Evolutionary conservation across 2,329 filamentous ascomycete genomes (phyloP), one percentile per base, ranked within the genome.

Genomic region (Chrysosporium queenslandicum): DNA sequence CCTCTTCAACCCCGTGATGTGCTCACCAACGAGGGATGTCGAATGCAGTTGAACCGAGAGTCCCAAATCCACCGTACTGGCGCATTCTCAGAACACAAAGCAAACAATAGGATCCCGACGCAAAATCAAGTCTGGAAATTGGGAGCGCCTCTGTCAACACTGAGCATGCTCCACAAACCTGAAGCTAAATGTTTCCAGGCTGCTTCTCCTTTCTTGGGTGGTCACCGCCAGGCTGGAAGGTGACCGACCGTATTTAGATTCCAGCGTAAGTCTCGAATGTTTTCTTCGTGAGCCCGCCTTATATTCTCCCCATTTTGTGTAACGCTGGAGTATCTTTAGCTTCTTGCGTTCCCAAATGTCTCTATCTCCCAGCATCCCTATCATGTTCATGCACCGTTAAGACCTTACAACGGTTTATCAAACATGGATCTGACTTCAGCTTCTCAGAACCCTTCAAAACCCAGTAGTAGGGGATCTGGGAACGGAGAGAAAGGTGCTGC

Each of bases 351-450:
- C 40, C 40, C 37, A 42, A 25, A 48, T 43, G 29, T 21, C 21
- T 39, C 14, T 23, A 3, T 23, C 27, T 41, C 23, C 23, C 16
- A 12, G 30, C 25, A 16, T 50, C 18, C 21, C 11, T 46, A 20
- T 0, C 14, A 16, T 52, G 18, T 40, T 36, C 25, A 36, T 29
- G 8, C n/a, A 39, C 12, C 32, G n/a, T 46, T 45, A 40, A 51
- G 5, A 21, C 42, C 23, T 23, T 18, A 4, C n/a, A 12, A 29
- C 27, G 9, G n/a, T 40, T 50, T 14, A 1, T 11, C 29, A 3
- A 56, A 27, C 34, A 58, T 58, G 57, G 39, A 42, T 47, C 54
- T 58, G 46, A 57, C 49, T 12, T 21, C 49, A 20, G 40, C 41
- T 48, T 47, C 51, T 29, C 55, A 58, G 50, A 27, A 25, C 16